These are phyloP conservation scores for Candida morakotiae DNA, from an alignment of 805 yeast species.

Conservation along the genomic window DNA sequence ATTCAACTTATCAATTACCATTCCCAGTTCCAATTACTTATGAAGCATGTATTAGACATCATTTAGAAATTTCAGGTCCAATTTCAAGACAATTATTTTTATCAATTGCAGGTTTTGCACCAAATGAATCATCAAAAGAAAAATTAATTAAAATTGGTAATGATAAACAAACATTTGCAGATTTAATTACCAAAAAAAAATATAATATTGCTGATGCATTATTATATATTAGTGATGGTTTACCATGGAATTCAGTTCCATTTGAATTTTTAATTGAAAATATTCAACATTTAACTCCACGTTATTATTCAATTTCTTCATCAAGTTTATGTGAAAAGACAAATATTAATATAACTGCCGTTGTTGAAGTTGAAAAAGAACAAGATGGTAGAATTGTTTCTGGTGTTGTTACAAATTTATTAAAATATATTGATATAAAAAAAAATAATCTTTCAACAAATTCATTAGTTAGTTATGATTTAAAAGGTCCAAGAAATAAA, in stretches of 20 bases:
- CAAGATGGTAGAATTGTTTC: slow-evolving; percentile 38
- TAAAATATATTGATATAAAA: slow-evolving; percentile 62
- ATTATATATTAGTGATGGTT: slow-evolving; percentile 54
- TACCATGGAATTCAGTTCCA: slow-evolving; percentile 74
- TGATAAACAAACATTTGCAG: slow-evolving; percentile 66
- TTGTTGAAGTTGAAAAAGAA: slow-evolving; percentile 64
- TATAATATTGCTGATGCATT: slow-evolving; percentile 77
- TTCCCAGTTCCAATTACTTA: slow-evolving; percentile 85
- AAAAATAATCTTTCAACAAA: slow-evolving; percentile 45
- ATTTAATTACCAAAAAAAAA: slow-evolving; percentile 55
- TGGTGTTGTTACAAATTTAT: slow-evolving; percentile 90
- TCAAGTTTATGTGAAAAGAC: slow-evolving; percentile 76
- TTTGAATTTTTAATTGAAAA: slow-evolving; percentile 81
- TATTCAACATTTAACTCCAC: slow-evolving; percentile 79
- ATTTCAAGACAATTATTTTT: slow-evolving; percentile 84
- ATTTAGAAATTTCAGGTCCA: slow-evolving; percentile 88
- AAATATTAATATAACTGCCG: slow-evolving; percentile 81
- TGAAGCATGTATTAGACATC: slow-evolving; percentile 79
- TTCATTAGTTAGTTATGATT: slow-evolving; percentile 57
- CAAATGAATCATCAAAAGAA: slow-evolving; percentile 52
- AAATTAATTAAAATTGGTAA: slow-evolving; percentile 52
- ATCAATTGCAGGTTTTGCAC: slow-evolving; percentile 77
- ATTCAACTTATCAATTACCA: slow-evolving; percentile 59
- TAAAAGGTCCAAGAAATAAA: slow-evolving; percentile 76
- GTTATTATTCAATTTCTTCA: slow-evolving; percentile 94